phyloP scores from a whole-genome alignment of 768 basidiomycete genomes.

The Tylopilus subfusipes region DNA sequence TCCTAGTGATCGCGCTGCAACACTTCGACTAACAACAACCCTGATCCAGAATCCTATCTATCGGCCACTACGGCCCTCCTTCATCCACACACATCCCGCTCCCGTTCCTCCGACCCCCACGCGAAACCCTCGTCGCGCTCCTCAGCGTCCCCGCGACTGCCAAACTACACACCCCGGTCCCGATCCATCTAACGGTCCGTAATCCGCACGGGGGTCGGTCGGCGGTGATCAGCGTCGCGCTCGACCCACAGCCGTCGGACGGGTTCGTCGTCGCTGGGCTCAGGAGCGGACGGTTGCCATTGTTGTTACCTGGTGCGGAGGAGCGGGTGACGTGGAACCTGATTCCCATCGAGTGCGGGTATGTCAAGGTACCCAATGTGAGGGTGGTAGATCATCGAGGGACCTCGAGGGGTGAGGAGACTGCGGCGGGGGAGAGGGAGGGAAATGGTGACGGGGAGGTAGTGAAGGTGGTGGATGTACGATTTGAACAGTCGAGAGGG shows the following conservation, averaged over 20 bases:
- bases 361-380: constrained; percentile 58
- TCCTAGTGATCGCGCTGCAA: not conserved
- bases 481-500: constrained; percentile 35
- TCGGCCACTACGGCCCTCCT: constrained; percentile 32
- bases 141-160: constrained; percentile 61
- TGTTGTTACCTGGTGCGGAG: constrained; percentile 72
- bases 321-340: constrained; percentile 63
- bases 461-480: constrained; percentile 53
- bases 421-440: constrained; percentile 27
- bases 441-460: constrained; percentile 38
- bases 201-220: constrained; percentile 62
- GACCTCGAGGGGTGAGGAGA: constrained; percentile 27
- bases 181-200: constrained; percentile 57
- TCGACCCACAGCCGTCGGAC: constrained; percentile 48
- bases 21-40: not conserved
- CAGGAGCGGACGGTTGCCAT: constrained; percentile 59
- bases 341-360: constrained; percentile 73
- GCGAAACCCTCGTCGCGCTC: constrained; percentile 62
- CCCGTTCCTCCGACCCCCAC: constrained; percentile 60
- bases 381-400: constrained; percentile 53
- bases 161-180: constrained; percentile 57
- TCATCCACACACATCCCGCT: constrained; percentile 52
- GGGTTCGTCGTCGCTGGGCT: constrained; percentile 82
- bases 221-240: constrained; percentile 62
- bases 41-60: constrained; percentile 39